Percentiles rank a stretch among this genome's conserved stretches.
phyloP scores from a whole-genome alignment of 2,329 filamentous ascomycete species.

The Xylariaceae sp. region DNA sequence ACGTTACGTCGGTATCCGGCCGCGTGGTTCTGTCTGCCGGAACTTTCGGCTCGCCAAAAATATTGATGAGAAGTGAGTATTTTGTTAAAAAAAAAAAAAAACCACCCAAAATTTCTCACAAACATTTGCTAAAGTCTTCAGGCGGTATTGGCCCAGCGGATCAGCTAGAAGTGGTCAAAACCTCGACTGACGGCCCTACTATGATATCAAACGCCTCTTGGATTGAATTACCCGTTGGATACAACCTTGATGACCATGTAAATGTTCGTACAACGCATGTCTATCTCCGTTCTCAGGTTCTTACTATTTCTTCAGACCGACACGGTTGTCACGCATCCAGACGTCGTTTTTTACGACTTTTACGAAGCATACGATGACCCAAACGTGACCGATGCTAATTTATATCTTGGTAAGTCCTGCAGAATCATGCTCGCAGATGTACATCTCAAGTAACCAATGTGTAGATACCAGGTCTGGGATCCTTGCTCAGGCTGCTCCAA shows the following conservation, averaged over 20 bases:
- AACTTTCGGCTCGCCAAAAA: conserved; percentile 64
- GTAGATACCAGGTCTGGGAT: conserved; percentile 49
- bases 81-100: background rate
- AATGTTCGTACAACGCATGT: conserved; percentile 28
- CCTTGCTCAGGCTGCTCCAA: conserved; percentile 60
- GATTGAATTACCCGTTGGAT: conserved; percentile 56
- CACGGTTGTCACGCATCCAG: conserved; percentile 38
- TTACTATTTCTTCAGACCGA: conserved; percentile 36
- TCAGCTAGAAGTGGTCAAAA: conserved; percentile 50
- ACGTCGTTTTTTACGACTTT: conserved; percentile 58
- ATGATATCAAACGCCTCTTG: conserved; percentile 48
- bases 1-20: conserved; percentile 54
- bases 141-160: conserved; percentile 58
- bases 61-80: conserved; percentile 58
- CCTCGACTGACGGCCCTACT: conserved; percentile 43
- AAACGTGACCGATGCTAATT: conserved; percentile 35
- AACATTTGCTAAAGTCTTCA: conserved; percentile 13
- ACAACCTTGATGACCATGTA: conserved; percentile 54
- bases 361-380: conserved; percentile 54
- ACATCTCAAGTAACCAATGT: no score
- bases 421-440: no score
- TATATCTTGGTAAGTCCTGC: conserved; percentile 37
- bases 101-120: no score
- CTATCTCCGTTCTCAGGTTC: no score
- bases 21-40: conserved; percentile 66